Conservation (phyloP, 768 basidiomycete genomes). For the Kwoniella europaea region DNA sequence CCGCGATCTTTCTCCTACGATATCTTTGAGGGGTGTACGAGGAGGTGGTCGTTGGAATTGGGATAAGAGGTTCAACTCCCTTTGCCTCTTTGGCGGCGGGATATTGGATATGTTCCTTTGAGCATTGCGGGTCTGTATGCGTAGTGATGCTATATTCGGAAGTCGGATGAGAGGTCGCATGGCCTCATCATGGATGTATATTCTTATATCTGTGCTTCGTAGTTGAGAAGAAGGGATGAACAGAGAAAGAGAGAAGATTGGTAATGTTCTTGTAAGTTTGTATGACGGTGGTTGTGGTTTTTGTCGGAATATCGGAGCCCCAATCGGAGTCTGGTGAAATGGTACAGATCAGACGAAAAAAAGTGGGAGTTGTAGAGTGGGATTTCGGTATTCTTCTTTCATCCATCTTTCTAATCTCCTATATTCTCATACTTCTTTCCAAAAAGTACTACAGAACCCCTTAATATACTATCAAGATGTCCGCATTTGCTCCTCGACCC, state of each 20-base stretch:
- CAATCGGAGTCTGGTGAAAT: not conserved
- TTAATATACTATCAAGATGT: constrained; percentile 8
- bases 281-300: not conserved
- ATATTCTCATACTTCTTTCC: no score
- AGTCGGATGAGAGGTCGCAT: constrained; percentile 4
- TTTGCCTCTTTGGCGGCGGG: not conserved
- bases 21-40: not conserved
- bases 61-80: not conserved
- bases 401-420: not conserved
- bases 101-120: constrained; percentile 8
- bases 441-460: not conserved
- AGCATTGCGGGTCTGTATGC: not conserved
- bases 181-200: constrained; percentile 12
- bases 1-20: no score
- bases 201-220: not conserved
- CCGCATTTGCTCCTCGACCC: constrained; percentile 36
- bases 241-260: not conserved
- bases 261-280: not conserved
- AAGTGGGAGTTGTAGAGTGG: not conserved
- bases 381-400: no score
- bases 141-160: constrained; percentile 6
- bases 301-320: not conserved
- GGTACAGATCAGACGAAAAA: not conserved
- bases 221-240: not conserved
- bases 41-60: not conserved